Evolutionary conservation across 1,139 yeast genomes (phyloP).

Genomic region (Magnusiomyces sp.): DNA sequence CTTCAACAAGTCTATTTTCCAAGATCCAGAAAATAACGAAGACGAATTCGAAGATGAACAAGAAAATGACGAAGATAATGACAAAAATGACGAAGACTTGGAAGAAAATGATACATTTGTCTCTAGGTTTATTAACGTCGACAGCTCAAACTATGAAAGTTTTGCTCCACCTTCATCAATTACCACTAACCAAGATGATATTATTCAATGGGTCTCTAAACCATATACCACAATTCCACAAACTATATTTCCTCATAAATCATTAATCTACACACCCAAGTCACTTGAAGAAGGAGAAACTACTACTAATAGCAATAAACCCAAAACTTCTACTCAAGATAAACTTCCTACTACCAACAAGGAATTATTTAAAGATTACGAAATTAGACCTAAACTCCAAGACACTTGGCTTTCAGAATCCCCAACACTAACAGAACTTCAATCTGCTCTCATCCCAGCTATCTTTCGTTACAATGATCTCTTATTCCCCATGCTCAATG

Average conservation of each 20-base stretch:
- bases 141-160: slow-evolving; percentile 1
- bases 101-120: slow-evolving; percentile 51
- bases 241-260: slow-evolving; percentile 9
- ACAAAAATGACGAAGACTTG: neutral
- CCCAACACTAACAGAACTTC: slow-evolving; percentile 31
- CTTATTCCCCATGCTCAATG: slow-evolving; percentile 49
- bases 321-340: slow-evolving; percentile 2
- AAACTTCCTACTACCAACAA: slow-evolving; percentile 1
- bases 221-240: slow-evolving; percentile 5
- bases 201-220: slow-evolving; percentile 7
- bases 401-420: slow-evolving; percentile 14
- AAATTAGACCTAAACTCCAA: slow-evolving; percentile 7
- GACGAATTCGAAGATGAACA: slow-evolving; percentile 29
- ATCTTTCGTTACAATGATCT: slow-evolving; percentile 70
- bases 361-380: slow-evolving; percentile 6
- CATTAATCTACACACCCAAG: slow-evolving; percentile 1
- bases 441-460: slow-evolving; percentile 44
- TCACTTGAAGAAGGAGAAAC: neutral
- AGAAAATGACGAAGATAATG: slow-evolving; percentile 31
- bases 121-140: slow-evolving; percentile 46
- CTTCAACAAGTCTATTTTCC: slow-evolving; percentile 19
- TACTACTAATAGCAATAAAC: slow-evolving; percentile 1
- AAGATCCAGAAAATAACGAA: slow-evolving; percentile 26
- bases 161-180: slow-evolving; percentile 4
- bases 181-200: slow-evolving; percentile 5